phyloP scores from a whole-genome alignment of 352 stramenopile genomes.

The Lagenidium giganteum region DNA sequence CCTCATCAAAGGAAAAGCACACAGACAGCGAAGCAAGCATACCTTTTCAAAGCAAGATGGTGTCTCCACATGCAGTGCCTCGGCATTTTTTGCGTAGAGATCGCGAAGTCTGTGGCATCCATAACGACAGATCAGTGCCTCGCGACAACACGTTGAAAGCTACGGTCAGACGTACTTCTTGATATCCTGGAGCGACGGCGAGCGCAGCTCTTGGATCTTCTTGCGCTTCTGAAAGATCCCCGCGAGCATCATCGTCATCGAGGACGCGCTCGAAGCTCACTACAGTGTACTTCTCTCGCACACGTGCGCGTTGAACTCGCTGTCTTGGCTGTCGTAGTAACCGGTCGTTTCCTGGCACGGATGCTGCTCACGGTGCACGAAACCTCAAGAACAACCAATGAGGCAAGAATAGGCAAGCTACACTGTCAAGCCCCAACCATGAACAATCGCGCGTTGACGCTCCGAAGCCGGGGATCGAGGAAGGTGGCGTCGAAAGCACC shows the following conservation, averaged over 20 bases:
- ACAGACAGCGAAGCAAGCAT: not conserved
- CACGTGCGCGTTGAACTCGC: too few relatives aligned
- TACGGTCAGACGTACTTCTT: slow-evolving; percentile 36
- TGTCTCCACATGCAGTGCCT: slow-evolving; percentile 48
- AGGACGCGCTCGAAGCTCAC: too few relatives aligned
- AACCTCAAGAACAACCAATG: too few relatives aligned
- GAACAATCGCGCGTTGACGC: too few relatives aligned
- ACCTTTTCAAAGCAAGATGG: slow-evolving; percentile 73
- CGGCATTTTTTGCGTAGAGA: slow-evolving; percentile 54
- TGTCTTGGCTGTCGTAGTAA: too few relatives aligned
- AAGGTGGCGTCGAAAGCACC: too few relatives aligned
- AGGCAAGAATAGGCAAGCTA: too few relatives aligned
- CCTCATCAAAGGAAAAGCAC: not conserved
- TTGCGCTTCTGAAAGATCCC: slow-evolving; percentile 79
- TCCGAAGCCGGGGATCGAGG: too few relatives aligned
- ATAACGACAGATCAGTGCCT: not conserved
- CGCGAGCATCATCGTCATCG: slow-evolving; percentile 56
- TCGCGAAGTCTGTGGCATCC: slow-evolving; percentile 50
- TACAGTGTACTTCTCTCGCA: too few relatives aligned
- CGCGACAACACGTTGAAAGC: not conserved
- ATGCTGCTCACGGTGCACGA: too few relatives aligned
- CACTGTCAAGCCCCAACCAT: too few relatives aligned
- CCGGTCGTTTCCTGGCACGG: too few relatives aligned
- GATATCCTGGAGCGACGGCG: slow-evolving; percentile 68
- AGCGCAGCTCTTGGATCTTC: slow-evolving; percentile 72